Conservation (phyloP, 306 rosid species). For the Trichosanthes cucumerina region DNA sequence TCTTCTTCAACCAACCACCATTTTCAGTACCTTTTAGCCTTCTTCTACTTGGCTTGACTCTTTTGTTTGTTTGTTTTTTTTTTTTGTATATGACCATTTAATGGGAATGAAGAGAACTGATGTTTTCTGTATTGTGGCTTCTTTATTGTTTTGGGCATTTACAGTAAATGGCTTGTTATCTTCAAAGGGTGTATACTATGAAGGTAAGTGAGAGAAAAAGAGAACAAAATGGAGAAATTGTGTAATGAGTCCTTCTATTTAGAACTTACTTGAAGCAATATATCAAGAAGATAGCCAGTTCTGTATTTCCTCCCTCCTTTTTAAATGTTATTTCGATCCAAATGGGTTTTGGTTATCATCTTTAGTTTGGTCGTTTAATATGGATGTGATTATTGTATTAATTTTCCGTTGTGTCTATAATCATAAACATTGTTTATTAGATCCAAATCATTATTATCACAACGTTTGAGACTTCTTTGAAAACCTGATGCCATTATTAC, state of each 20-base stretch:
- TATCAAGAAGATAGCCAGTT: too few relatives aligned
- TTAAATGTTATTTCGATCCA: too few relatives aligned
- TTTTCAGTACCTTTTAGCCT: conserved; percentile 18
- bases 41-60: conserved; percentile 13
- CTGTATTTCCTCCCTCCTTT: too few relatives aligned
- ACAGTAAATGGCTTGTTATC: conserved; percentile 57
- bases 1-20: conserved; percentile 14
- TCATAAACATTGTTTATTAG: neutral
- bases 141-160: conserved; percentile 37
- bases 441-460: too few relatives aligned
- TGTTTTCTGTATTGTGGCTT: conserved; percentile 40
- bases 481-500: neutral
- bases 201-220: conserved; percentile 52
- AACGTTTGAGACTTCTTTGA: neutral
- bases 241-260: too few relatives aligned
- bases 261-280: too few relatives aligned
- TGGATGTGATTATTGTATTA: neutral
- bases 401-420: neutral
- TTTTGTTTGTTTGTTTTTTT: too few relatives aligned
- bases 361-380: neutral
- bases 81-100: conserved; percentile 21
- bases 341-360: neutral
- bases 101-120: conserved; percentile 39
- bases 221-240: neutral
- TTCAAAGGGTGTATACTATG: conserved; percentile 94